Evolutionary conservation across 1,139 yeast species (phyloP), one percentile per base, ranked within the genome.

Genomic region (Yamadazyma diddensiae): DNA sequence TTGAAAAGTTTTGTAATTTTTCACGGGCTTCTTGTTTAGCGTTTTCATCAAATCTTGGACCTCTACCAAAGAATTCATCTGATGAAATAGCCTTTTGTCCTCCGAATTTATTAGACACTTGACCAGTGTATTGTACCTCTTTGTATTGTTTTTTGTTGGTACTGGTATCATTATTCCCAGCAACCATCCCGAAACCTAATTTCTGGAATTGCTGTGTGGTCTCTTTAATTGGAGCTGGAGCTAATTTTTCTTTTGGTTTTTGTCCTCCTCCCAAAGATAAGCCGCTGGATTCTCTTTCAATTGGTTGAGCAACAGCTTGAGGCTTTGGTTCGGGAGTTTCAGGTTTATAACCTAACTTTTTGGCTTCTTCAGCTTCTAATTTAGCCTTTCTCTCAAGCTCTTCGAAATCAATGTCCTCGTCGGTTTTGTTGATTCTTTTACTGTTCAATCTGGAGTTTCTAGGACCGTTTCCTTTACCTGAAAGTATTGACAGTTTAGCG

Each of bases 31-130:
- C 97, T 28, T 70, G 72, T 39, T 82, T 83, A 26, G 87, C 85
- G 7, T 68, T 67, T 46, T 85, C 85, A 50, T 87, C 97, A 53
- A 78, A 87, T 29, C 79, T 67, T 3, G 74, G 74, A 24, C 94
- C 94, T 52, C 95, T 80, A 11, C 97, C 96, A 56, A 92, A 92
- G 55, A 77, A 79, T 61, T 88, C 94, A 58, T 94, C 98, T 0
- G 97, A 88, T 0, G 97, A 90, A 44, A 92, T 94, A 35, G 90
- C 95, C 70, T 87, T 92, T 57, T 90, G 97, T 25, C 68, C 65
- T 35, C 97, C 97, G 57, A 73, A 92, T 59, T 88, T 86, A 52
- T 73, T 75, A 26, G 76, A 76, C 20, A 82, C 83, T 45, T 80
- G 81, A 26, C 92, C 92, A 2, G 87, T 77, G 54, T 82, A 74